phyloP scores from a whole-genome alignment of 768 basidiomycete genomes.

The Pleurotus giganteus region DNA sequence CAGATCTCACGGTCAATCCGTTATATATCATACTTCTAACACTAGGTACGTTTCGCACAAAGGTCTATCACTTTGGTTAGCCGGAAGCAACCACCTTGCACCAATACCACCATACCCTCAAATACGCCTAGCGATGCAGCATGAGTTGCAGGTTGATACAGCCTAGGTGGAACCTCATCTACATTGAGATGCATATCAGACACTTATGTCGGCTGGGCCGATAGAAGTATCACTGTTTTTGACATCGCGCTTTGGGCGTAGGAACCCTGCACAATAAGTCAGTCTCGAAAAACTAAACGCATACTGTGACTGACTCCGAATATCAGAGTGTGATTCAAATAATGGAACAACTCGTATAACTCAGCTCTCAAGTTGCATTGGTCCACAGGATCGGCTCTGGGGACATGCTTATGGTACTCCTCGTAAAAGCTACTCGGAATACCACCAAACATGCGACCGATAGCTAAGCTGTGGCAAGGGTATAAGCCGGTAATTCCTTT shows the following conservation, averaged over 20 bases:
- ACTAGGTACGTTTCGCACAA: no score
- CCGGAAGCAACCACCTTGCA: no score
- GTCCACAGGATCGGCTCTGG: constrained; percentile 62
- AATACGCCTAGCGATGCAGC: no score
- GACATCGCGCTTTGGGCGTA: background rate
- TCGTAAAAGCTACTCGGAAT: constrained; percentile 62
- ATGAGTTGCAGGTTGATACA: no score
- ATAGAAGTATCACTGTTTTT: background rate
- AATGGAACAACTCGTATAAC: constrained; percentile 80
- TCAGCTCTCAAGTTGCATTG: constrained; percentile 64
- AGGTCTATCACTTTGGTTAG: no score
- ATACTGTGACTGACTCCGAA: constrained; percentile 57
- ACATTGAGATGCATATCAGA: no score
- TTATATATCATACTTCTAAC: no score
- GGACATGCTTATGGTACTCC: constrained; percentile 60
- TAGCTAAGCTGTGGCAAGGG: constrained; percentile 52
- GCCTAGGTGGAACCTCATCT: no score
- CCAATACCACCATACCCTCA: no score
- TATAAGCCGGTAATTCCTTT: background rate
- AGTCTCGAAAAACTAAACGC: background rate
- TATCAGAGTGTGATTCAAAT: constrained; percentile 76
- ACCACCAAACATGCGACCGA: constrained; percentile 79
- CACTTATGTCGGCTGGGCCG: background rate
- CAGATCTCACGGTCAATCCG: no score
- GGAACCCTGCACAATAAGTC: background rate